Evolutionary conservation across 176 grass and related monocot genomes (phyloP).

Genomic region (Luzula sylvatica): DNA sequence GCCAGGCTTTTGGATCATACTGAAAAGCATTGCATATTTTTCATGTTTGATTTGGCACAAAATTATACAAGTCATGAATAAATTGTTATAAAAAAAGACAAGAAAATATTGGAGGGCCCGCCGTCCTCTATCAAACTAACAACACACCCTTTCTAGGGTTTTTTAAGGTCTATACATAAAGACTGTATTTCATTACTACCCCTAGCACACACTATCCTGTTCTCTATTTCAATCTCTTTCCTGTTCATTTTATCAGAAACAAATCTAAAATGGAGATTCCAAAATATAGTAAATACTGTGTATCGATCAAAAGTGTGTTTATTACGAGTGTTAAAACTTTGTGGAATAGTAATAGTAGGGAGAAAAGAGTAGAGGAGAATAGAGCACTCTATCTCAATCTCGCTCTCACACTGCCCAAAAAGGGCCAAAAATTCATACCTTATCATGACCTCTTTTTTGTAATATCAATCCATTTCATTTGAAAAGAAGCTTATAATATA

Average conservation of each 20-base stretch:
- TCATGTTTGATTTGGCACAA: conserved; percentile 30
- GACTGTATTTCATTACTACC: conserved; percentile 18
- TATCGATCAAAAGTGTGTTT: too few species aligned
- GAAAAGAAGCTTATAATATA: conserved; percentile 7
- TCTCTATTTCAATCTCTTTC: too few species aligned
- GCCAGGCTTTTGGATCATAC: conserved; percentile 23
- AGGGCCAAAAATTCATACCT: conserved; percentile 11
- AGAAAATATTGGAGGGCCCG: background rate
- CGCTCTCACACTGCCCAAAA: background rate
- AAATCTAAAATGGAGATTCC: too few species aligned
- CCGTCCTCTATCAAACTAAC: background rate
- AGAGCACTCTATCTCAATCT: conserved; percentile 6
- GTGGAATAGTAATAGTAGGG: too few species aligned
- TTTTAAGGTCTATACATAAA: too few species aligned
- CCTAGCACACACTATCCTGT: background rate
- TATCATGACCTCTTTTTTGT: conserved; percentile 28
- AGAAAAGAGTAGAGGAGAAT: too few species aligned
- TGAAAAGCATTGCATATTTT: conserved; percentile 68
- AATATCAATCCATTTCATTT: conserved; percentile 36
- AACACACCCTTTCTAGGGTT: too few species aligned
- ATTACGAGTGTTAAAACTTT: too few species aligned
- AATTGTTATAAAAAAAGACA: conserved; percentile 2
- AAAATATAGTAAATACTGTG: too few species aligned
- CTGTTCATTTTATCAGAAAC: too few species aligned
- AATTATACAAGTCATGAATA: conserved; percentile 36